These are phyloP conservation scores for Papiliotrema flavescens DNA, from an alignment of 1,284 basidiomycete species.

Conservation along the genomic window DNA sequence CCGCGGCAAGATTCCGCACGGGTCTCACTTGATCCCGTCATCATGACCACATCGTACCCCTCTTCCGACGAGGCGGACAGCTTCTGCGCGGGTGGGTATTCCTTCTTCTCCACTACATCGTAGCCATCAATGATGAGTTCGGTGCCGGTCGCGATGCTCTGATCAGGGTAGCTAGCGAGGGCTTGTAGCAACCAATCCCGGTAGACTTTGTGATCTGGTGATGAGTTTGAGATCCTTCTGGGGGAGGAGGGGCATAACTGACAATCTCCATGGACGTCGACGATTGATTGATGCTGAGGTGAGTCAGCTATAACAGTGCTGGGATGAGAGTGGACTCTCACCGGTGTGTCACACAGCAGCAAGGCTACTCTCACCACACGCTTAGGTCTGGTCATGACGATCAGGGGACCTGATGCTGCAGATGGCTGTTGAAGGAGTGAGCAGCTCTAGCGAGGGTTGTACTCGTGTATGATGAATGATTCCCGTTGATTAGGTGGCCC, in stretches of 20 bases:
- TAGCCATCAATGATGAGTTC: slow-evolving; percentile 52
- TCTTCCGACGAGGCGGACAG: slow-evolving; percentile 40
- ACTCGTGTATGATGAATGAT: too few species aligned
- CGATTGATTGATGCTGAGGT: too few species aligned
- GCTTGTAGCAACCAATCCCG: slow-evolving; percentile 41
- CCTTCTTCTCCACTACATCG: slow-evolving; percentile 50
- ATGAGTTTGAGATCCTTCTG: not conserved
- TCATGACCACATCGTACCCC: slow-evolving; percentile 51
- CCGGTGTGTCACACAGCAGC: slow-evolving; percentile 47
- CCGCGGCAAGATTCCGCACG: not conserved
- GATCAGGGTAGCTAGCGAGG: slow-evolving; percentile 35
- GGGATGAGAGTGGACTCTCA: slow-evolving; percentile 13
- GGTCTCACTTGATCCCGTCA: slow-evolving; percentile 53
- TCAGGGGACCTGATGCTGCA: too few species aligned
- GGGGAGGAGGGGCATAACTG: not conserved
- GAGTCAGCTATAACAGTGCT: too few species aligned
- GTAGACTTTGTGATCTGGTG: slow-evolving; percentile 48
- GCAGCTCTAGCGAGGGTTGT: too few species aligned
- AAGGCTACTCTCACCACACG: slow-evolving; percentile 41
- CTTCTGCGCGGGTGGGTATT: slow-evolving; percentile 49
- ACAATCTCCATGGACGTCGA: too few species aligned
- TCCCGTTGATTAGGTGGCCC: too few species aligned
- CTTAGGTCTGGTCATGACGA: slow-evolving; percentile 20
- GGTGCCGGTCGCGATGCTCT: slow-evolving; percentile 13
- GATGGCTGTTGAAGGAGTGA: too few species aligned